Conservation (phyloP, 495 filamentous ascomycete species). For the Bacidia gigantensis region DNA sequence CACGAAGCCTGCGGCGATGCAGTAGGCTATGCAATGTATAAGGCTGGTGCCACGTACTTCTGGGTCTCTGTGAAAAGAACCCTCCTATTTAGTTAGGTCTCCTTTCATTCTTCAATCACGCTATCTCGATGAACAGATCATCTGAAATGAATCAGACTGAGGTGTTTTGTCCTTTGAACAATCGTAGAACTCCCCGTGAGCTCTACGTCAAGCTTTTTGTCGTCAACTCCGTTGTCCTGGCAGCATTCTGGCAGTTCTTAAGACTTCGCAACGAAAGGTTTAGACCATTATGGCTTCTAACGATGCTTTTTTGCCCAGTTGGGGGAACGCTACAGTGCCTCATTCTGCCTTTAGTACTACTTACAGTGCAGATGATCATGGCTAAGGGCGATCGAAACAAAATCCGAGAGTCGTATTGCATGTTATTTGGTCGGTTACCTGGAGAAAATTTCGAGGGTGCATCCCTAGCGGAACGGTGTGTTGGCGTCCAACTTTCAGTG, state of each 20-base stretch:
- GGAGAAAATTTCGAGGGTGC: background rate
- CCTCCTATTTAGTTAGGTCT: too few species aligned
- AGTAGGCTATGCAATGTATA: too few species aligned
- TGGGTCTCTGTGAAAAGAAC: too few species aligned
- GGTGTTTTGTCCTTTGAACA: background rate
- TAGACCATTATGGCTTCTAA: background rate
- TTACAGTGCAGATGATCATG: background rate
- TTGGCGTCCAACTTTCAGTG: background rate
- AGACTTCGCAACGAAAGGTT: background rate
- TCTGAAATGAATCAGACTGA: background rate
- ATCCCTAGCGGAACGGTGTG: background rate
- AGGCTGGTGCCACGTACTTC: too few species aligned
- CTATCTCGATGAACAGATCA: too few species aligned
- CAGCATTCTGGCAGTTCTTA: background rate
- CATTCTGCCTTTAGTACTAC: background rate
- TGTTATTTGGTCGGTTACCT: background rate
- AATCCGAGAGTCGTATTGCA: background rate
- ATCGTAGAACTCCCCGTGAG: background rate
- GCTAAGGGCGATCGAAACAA: background rate
- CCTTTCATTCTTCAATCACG: too few species aligned
- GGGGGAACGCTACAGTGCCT: background rate
- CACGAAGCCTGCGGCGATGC: too few species aligned
- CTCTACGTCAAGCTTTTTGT: constrained; percentile 2
- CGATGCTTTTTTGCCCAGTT: background rate
- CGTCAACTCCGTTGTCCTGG: background rate